phyloP scores from a whole-genome alignment of 23 red algal genomes.

The Gracilaria gracilis region DNA sequence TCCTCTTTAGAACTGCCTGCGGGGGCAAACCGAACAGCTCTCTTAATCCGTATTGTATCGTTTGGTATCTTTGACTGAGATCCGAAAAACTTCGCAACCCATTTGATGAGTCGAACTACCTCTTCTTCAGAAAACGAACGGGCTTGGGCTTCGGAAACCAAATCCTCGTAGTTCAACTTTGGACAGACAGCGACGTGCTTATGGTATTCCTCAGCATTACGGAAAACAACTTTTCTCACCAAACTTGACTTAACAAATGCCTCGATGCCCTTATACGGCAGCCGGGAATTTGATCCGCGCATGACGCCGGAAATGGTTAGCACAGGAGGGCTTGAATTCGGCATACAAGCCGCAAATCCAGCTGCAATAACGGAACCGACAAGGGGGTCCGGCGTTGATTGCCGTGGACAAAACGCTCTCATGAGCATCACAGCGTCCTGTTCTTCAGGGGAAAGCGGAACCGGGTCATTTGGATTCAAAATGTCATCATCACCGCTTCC shows the following conservation, averaged over 20 bases:
- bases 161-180: conserved; percentile 28
- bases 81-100: conserved; percentile 48
- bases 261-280: conserved; percentile 57
- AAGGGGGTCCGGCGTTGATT: conserved; percentile 52
- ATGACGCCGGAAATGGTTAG: conserved; percentile 47
- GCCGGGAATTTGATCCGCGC: conserved; percentile 22
- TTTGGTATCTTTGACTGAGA: neutral
- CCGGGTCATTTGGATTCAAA: conserved; percentile 51
- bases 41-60: conserved; percentile 9
- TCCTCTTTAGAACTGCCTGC: neutral
- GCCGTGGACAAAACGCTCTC: conserved; percentile 50
- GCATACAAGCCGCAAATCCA: conserved; percentile 60
- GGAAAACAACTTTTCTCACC: conserved; percentile 47
- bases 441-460: conserved; percentile 55
- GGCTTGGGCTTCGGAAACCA: conserved; percentile 13
- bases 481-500: conserved; percentile 42
- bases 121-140: conserved; percentile 27
- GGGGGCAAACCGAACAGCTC: conserved; percentile 1
- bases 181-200: conserved; percentile 43
- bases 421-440: conserved; percentile 62
- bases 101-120: conserved; percentile 56
- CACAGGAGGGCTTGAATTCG: conserved; percentile 36
- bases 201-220: conserved; percentile 54
- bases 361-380: conserved; percentile 54
- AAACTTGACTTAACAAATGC: conserved; percentile 55